A percentile compares a stretch with the other conserved stretches of the same genome.
These are phyloP conservation scores for Firmiana major DNA, from an alignment of 345 rosid species.

Conservation along the genomic window DNA sequence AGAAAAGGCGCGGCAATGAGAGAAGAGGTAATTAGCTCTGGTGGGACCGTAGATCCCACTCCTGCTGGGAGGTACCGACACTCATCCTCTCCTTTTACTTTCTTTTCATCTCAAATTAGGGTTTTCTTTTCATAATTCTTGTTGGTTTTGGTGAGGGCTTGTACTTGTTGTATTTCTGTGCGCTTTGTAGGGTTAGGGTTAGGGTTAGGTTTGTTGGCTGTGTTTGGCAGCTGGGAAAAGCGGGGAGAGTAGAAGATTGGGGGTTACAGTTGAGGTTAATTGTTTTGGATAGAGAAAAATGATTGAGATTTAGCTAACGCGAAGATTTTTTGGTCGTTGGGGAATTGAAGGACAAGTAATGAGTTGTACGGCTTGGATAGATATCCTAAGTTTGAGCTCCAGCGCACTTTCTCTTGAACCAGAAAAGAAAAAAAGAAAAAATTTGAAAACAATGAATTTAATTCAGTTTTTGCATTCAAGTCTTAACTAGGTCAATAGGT, in stretches of 20 bases:
- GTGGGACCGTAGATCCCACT: conserved; percentile 66
- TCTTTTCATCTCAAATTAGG: conserved; percentile 9
- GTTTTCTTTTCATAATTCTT: neutral
- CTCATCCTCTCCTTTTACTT: neutral
- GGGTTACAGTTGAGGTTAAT: neutral
- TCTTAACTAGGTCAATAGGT: neutral
- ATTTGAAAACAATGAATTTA: neutral
- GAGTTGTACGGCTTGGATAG: neutral
- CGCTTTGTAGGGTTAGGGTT: neutral
- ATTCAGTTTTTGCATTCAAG: neutral
- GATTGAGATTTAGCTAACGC: neutral
- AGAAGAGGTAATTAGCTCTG: conserved; percentile 91
- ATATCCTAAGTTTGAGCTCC: neutral
- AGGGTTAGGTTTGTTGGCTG: neutral
- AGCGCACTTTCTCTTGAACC: neutral
- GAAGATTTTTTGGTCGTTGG: neutral
- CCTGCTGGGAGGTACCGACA: conserved; percentile 77
- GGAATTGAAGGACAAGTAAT: neutral
- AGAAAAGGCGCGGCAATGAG: conserved; percentile 38
- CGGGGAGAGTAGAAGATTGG: neutral
- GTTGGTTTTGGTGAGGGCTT: conserved; percentile 13
- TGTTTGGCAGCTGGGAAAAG: neutral
- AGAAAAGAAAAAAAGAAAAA: neutral
- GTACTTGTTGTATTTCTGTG: neutral
- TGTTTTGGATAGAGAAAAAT: neutral